Base-by-base conservation (phyloP, 495 filamentous ascomycete genomes). In the Neurospora sp. region DNA sequence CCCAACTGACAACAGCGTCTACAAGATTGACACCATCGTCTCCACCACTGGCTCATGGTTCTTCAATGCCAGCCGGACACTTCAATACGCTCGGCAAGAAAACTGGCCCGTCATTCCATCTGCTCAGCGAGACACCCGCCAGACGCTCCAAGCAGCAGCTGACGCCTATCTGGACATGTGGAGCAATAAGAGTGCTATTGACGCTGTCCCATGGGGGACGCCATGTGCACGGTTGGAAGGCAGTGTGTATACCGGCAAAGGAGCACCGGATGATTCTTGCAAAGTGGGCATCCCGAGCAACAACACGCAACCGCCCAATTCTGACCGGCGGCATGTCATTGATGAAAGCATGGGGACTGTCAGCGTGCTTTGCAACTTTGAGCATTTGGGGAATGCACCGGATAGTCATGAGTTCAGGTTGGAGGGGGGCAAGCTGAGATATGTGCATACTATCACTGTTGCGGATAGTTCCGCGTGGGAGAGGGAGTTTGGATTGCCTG, bases 161-260 rank as follows among this genome's bases (percentile, higher is more conserved):
- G 84, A 85, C 73, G 82, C 82, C 14, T 84, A 84, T 71, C 72
- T 84, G 20, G 78, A 81, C 40, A 80, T 85, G 79, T 85, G 84
- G 81, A 75, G 72, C 71, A 80, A 79, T 70, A 74, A 70, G 41
- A 79, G 59, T 10, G 83, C 83, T 0, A 66, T 73, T 4, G 74
- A 76, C 54, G 76, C 76, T 0, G 80, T 85, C 5, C 84, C 84
- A 0, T 85, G 82, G 82, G 83, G 84, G 3, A 78, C 75, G 37
- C 84, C 84, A 6, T 84, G 84, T 74, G 71, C 69, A 11, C 73
- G 84, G 7, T 70, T 83, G 4, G 84, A 85, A 54, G 84, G 82
- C 27, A 77, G 76, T 3, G 81, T 76, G 16, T 84, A 84, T 71
- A 84, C 82, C 14, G 83, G 83, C 0, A 75, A 74, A 9, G 81